Evolutionary conservation across 2,329 filamentous ascomycete species (phyloP).

Genomic region (Xylaria sp.): DNA sequence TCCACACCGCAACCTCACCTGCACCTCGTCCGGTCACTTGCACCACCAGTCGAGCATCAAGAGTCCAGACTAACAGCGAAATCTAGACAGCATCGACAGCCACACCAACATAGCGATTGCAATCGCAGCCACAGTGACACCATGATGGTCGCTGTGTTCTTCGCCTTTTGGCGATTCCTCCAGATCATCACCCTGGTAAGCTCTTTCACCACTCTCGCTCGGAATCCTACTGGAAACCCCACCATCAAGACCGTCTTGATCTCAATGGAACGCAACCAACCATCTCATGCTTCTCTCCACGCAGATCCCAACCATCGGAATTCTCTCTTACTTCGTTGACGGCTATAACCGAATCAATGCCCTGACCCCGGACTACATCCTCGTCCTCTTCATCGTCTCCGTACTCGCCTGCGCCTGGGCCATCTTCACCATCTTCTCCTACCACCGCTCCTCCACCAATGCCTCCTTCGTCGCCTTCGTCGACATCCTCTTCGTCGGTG

Average conservation of each 20-base stretch:
- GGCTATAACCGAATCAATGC: conserved; percentile 51
- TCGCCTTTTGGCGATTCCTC: conserved; percentile 56
- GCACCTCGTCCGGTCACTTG: too few relatives aligned
- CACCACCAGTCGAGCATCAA: too few relatives aligned
- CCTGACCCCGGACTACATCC: conserved; percentile 57
- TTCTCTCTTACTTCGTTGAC: conserved; percentile 62
- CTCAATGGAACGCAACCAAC: conserved; percentile 1
- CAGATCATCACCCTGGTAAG: conserved; percentile 60
- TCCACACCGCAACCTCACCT: not conserved
- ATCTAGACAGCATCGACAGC: not conserved
- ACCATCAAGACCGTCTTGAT: too few relatives aligned
- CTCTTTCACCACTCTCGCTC: not conserved
- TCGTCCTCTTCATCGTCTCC: conserved; percentile 63
- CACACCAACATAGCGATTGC: not conserved
- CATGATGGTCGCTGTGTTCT: conserved; percentile 60
- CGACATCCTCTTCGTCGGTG: conserved; percentile 58
- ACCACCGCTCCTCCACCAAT: conserved; percentile 57
- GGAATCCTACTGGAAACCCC: not conserved
- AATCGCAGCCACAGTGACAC: not conserved
- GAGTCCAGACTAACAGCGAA: too few relatives aligned
- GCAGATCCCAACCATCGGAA: conserved; percentile 60
- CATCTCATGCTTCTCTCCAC: not conserved
- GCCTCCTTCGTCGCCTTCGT: conserved; percentile 56
- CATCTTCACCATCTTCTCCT: conserved; percentile 60
- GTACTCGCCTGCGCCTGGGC: conserved; percentile 59